Evolutionary conservation across 331 rosid species (phyloP).

Genomic region (Quercus phellos): DNA sequence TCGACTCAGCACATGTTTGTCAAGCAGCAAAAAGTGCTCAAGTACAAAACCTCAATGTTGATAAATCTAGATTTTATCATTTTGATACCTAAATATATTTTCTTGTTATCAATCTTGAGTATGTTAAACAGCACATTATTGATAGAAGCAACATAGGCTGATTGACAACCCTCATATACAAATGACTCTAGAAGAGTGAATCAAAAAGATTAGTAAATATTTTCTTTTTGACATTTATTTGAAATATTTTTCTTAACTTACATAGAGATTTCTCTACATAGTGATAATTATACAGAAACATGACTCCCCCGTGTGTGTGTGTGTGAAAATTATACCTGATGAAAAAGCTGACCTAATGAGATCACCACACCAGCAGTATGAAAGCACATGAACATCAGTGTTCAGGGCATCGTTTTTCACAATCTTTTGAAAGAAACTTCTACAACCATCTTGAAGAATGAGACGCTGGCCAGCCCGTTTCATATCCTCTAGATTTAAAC

Average conservation of each 20-base stretch:
- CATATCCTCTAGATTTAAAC: conserved; percentile 72
- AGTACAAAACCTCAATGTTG: neutral
- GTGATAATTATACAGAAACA: neutral
- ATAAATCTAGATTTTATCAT: neutral
- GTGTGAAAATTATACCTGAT: conserved; percentile 50
- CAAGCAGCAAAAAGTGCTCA: neutral
- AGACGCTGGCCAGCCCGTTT: conserved; percentile 91
- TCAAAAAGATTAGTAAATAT: neutral
- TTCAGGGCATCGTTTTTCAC: conserved; percentile 61
- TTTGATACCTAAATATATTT: neutral
- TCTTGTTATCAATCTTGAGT: neutral
- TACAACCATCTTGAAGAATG: conserved; percentile 82
- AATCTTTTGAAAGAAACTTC: conserved; percentile 57
- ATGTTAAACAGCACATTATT: neutral
- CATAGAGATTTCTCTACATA: neutral
- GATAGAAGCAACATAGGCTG: neutral
- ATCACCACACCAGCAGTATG: conserved; percentile 98
- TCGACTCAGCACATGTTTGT: neutral
- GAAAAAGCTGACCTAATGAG: conserved; percentile 85
- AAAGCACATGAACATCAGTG: conserved; percentile 72
- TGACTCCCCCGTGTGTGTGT: too few relatives aligned
- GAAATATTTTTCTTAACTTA: neutral
- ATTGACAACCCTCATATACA: neutral
- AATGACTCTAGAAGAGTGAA: neutral
- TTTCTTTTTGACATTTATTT: neutral